Conservation (phyloP, 2,329 filamentous ascomycete species). For the Talaromyces rugulosus region DNA sequence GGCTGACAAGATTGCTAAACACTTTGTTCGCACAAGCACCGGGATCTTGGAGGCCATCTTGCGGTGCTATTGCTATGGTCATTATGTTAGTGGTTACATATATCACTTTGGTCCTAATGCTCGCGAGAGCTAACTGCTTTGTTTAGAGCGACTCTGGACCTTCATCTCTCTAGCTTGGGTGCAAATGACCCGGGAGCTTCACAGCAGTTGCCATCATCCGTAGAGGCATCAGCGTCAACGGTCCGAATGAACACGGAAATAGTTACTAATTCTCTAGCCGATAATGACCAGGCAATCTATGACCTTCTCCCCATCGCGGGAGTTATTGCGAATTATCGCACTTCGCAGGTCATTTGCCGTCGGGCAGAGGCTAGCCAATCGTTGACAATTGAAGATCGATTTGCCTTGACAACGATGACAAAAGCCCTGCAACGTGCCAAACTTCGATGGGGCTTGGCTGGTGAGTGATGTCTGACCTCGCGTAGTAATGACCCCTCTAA, state of each 20-base stretch:
- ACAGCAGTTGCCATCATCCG: not conserved
- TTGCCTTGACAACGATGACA: not conserved
- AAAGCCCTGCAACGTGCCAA: not conserved
- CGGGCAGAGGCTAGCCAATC: not conserved
- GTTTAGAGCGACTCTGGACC: not conserved
- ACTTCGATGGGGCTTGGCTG: constrained; percentile 3
- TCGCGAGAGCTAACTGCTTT: not conserved
- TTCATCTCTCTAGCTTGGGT: not conserved
- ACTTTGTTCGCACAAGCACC: constrained; percentile 3
- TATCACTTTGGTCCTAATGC: not conserved
- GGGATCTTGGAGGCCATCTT: constrained; percentile 10
- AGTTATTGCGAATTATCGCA: constrained; percentile 3
- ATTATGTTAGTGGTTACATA: not conserved
- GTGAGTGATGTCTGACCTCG: not conserved
- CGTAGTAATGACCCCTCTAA: not conserved
- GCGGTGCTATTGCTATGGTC: constrained; percentile 5
- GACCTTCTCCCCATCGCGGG: constrained; percentile 2
- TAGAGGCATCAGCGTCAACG: not conserved
- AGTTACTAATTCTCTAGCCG: constrained; percentile 3
- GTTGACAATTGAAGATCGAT: not conserved
- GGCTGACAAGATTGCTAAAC: not conserved
- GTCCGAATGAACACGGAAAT: constrained; percentile 1
- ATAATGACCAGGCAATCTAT: not conserved
- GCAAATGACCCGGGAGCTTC: not conserved
- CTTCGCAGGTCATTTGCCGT: not conserved